These are phyloP conservation scores for Populus simonii DNA, from an alignment of 345 rosid genomes.

Conservation along the genomic window DNA sequence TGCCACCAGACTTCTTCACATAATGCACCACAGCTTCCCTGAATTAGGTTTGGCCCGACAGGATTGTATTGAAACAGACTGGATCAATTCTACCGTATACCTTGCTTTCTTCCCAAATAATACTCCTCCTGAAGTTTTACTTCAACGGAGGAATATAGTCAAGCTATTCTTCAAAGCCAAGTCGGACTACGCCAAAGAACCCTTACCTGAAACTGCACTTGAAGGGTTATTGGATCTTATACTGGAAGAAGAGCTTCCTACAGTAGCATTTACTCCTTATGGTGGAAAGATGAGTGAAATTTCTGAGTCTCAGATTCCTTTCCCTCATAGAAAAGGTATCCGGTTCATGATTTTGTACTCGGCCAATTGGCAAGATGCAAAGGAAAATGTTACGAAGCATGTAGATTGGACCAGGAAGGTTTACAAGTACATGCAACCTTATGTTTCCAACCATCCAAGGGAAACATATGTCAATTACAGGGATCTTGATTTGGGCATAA, in stretches of 20 bases:
- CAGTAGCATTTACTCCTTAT: conserved; percentile 15
- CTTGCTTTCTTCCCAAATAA: conserved; percentile 15
- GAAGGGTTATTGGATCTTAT: conserved; percentile 33
- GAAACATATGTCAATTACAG: conserved; percentile 26
- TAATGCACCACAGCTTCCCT: not conserved
- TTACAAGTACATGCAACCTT: not conserved
- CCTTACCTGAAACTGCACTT: conserved; percentile 23
- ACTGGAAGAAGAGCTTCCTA: conserved; percentile 39
- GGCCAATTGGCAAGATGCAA: too few relatives aligned
- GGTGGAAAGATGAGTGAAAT: too few relatives aligned
- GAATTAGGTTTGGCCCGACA: conserved; percentile 23
- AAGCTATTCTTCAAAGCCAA: conserved; percentile 31
- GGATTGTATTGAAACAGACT: conserved; percentile 31
- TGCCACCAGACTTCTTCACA: conserved; percentile 13
- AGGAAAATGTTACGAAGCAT: too few relatives aligned
- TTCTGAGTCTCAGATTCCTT: too few relatives aligned
- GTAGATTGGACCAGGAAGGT: too few relatives aligned
- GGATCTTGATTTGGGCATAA: conserved; percentile 12
- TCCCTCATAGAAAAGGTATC: too few relatives aligned
- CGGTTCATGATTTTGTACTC: too few relatives aligned
- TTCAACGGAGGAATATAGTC: conserved; percentile 8
- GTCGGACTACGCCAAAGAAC: conserved; percentile 28
- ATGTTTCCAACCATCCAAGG: conserved; percentile 30
- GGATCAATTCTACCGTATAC: conserved; percentile 21
- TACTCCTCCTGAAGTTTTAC: not conserved